Base-by-base conservation (phyloP, 208 protist species). In the Angomonas desouzai region DNA sequence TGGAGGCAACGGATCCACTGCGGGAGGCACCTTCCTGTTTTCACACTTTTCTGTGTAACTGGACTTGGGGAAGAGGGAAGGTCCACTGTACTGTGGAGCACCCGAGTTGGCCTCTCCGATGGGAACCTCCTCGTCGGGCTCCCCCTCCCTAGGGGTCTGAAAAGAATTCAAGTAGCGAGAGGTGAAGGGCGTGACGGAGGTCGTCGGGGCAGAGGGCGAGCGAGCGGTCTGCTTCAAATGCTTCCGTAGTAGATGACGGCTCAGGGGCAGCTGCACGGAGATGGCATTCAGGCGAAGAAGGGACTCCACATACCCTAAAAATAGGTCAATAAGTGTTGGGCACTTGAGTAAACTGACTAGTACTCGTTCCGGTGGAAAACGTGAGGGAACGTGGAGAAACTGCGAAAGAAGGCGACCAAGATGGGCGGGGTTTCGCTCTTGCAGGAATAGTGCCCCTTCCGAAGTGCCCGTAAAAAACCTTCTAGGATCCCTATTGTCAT, bases 301-400 rank as follows among this genome's bases (percentile, higher is more conserved):
- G 6, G 18, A 27, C 45, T 51, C 45, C 45, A 51, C 45, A 23
- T 13, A 23, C 18, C 18, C 45, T 27, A 51, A 16, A 51, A 51
- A 51, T 16, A 51, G n/a, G n/a, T 51, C 45, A 27, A 23, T 23
- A 4, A 51, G 45, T 4, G 45, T 27, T 3, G 45, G 45, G 10
- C 10, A 27, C n/a, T 51, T 51, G 9, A 51, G 45, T 13, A 51
- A 51, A 23, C 45, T 51, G 9, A 51, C 45, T 6, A 51, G 45
- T 6, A 51, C n/a, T 23, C 45, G 9, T 23, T 51, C 45, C 45
- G 45, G 45, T 51, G 45, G 18, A 23, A 51, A 27, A 13, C 10
- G 20, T 6, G 6, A 4, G 3, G 45, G 45, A 6, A 23, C n/a
- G 10, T 51, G 45, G 20, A 51, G 45, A 51, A 51, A 27, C 18